Base-by-base conservation (phyloP, 345 rosid species). In the Linum tenue region DNA sequence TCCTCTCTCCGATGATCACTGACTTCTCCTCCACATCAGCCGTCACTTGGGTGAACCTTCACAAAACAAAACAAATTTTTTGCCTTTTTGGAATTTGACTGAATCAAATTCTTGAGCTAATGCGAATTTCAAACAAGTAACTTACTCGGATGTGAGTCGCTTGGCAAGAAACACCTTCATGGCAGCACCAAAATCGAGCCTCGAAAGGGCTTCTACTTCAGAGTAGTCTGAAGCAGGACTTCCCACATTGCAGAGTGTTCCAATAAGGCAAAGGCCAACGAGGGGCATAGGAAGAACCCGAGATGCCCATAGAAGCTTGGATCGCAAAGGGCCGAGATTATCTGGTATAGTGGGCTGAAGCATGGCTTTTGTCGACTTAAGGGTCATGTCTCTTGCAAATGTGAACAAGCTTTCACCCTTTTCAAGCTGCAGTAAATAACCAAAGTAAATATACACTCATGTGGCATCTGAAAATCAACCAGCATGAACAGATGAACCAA, bases 261-360 rank as follows among this genome's bases (percentile, higher is more conserved):
- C 87, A 35, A 94, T 94, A 69, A 90, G 83, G 73, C 88, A 78
- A 73, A 94, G 85, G 64, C 99, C 99, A 1, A 94, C 83, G 59
- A 94, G 99, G 63, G 99, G 99, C 99, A 90, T 94, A 3, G 99
- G 96, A 39, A 94, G 86, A 17, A 84, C 96, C 55, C 96, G 82
- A 37, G 99, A 90, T 50, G 92, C 90, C 99, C 97, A 94, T 5
- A 88, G 80, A 76, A 94, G 97, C 75, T 86, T 90, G 12, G 96
- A 94, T 76, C 84, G 84, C 97, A 85, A 88, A 57, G 95, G 85
- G 73, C 77, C 92, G 62, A 78, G 94, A 76, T 82, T 85, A 68
- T 86, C 82, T 3, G 90, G 90, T 58, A 70, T 67, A 70, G 81
- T 63, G 11, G 87, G 76, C 38, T 86, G 85, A 68, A 90, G 67